Conservation (phyloP, 2,329 filamentous ascomycete species). For the Diaporthe citriasiana region DNA sequence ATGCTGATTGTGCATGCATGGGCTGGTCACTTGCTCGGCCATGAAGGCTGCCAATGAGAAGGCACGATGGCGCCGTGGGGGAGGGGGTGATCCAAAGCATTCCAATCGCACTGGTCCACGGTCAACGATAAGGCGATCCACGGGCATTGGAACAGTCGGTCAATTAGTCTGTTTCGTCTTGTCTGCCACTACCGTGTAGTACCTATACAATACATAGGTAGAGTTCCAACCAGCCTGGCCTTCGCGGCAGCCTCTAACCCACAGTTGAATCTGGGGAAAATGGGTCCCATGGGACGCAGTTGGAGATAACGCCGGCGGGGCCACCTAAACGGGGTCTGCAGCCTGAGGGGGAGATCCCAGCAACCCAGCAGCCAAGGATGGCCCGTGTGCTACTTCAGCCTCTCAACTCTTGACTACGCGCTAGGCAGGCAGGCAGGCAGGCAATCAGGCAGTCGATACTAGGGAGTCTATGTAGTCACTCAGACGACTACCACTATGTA, state of each 20-base stretch:
- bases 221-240: neutral
- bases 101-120: neutral
- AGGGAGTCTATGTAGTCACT: too few relatives aligned
- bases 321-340: neutral
- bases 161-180: neutral
- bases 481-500: too few relatives aligned
- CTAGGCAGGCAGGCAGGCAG: neutral
- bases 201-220: too few relatives aligned
- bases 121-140: neutral
- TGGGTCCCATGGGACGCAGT: neutral
- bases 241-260: neutral
- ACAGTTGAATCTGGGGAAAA: constrained; percentile 13
- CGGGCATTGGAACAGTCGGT: neutral
- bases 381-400: neutral
- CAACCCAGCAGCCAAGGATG: constrained; percentile 5
- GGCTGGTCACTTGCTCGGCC: constrained; percentile 6
- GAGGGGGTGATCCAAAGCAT: neutral
- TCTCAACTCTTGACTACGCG: constrained; percentile 1
- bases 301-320: neutral
- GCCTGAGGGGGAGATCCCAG: neutral
- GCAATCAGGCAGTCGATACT: too few relatives aligned
- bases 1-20: constrained; percentile 23
- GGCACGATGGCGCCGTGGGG: neutral
- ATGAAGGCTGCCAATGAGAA: neutral
- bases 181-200: neutral